Evolutionary conservation across 495 filamentous ascomycete genomes (phyloP).

Genomic region (Aspergillus egyptiacus): DNA sequence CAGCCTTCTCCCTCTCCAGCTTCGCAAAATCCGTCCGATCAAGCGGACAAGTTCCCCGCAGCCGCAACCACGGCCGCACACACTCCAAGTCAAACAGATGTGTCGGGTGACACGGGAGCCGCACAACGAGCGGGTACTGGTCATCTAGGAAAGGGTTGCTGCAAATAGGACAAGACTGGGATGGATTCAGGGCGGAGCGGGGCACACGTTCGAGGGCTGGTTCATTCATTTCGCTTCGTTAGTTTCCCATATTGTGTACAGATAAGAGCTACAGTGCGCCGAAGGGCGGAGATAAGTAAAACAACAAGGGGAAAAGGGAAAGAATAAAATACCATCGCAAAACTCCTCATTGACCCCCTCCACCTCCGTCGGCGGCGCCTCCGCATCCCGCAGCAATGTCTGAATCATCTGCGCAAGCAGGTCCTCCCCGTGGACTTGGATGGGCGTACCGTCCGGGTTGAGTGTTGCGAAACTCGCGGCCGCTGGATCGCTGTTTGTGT

Average conservation of each 20-base stretch:
- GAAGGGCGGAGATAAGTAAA: neutral
- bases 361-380: slow-evolving; percentile 59
- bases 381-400: slow-evolving; percentile 55
- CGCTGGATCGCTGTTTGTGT: slow-evolving; percentile 12
- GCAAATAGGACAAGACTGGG: slow-evolving; percentile 81
- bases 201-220: slow-evolving; percentile 71
- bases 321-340: slow-evolving; percentile 55
- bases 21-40: slow-evolving; percentile 74
- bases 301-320: neutral
- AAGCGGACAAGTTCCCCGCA: slow-evolving; percentile 84
- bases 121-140: slow-evolving; percentile 74
- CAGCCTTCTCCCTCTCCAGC: slow-evolving; percentile 59
- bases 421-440: slow-evolving; percentile 27
- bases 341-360: slow-evolving; percentile 75
- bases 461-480: neutral
- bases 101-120: slow-evolving; percentile 72
- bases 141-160: slow-evolving; percentile 75
- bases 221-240: neutral
- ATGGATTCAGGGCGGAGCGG: slow-evolving; percentile 57
- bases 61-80: slow-evolving; percentile 83
- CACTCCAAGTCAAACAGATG: slow-evolving; percentile 93
- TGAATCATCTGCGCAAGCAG: slow-evolving; percentile 58
- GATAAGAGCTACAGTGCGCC: too few species aligned
- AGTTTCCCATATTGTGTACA: neutral
- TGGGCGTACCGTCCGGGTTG: slow-evolving; percentile 1